Conservation (phyloP, 345 rosid genomes). For the Gynandropsis gynandra region DNA sequence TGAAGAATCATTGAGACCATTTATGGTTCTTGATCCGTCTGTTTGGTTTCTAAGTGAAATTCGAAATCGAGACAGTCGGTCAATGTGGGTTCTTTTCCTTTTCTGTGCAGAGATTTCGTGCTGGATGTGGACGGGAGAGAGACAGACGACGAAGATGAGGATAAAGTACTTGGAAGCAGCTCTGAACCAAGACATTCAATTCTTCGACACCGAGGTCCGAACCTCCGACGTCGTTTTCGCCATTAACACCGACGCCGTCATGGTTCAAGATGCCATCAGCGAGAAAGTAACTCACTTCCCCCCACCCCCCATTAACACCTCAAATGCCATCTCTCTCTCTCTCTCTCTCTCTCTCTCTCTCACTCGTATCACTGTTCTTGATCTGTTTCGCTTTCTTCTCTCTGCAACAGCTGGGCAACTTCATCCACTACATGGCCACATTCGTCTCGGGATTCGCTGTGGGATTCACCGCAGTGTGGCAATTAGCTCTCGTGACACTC, state of each 20-base stretch:
- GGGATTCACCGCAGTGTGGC: slow-evolving; percentile 99
- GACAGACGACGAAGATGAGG: slow-evolving; percentile 97
- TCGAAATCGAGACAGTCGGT: not conserved
- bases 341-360: not conserved
- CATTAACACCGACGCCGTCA: slow-evolving; percentile 86
- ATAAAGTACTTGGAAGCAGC: slow-evolving; percentile 94
- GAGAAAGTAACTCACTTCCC: slow-evolving; percentile 66
- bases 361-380: no score
- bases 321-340: not conserved
- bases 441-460: slow-evolving; percentile 92
- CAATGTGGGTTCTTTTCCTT: not conserved
- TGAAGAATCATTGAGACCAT: slow-evolving; percentile 11
- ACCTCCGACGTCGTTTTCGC: slow-evolving; percentile 90
- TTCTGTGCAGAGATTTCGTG: slow-evolving; percentile 73
- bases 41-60: no score
- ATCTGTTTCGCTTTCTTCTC: slow-evolving; percentile 8
- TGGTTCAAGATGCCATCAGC: slow-evolving; percentile 98
- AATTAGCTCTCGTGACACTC: slow-evolving; percentile 81
- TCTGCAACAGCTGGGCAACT: slow-evolving; percentile 78
- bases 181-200: slow-evolving; percentile 85
- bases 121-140: slow-evolving; percentile 99
- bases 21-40: slow-evolving; percentile 14
- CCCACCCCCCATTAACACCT: not conserved
- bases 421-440: slow-evolving; percentile 89
- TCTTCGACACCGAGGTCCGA: slow-evolving; percentile 86